phyloP scores from a whole-genome alignment of 768 basidiomycete genomes.

The Mycena floridula region DNA sequence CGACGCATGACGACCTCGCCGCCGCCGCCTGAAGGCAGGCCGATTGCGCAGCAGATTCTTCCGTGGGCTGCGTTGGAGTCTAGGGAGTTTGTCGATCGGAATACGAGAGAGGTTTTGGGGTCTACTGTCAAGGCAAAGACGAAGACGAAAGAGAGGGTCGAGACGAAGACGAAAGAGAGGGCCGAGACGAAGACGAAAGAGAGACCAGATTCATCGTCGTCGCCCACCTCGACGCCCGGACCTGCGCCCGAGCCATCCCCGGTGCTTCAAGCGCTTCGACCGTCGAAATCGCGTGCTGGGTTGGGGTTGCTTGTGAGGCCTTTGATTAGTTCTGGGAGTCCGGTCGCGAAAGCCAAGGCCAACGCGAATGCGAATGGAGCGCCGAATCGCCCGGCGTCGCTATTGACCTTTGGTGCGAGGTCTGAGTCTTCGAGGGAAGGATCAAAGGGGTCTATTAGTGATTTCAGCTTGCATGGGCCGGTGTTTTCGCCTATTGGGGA shows the following conservation, averaged over 20 bases:
- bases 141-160: slow-evolving; percentile 4
- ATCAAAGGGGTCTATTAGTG: slow-evolving; percentile 1
- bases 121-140: slow-evolving; percentile 5
- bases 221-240: slow-evolving; percentile 17
- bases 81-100: slow-evolving; percentile 1
- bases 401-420: slow-evolving; percentile 17
- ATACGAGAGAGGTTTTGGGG: not conserved
- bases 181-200: slow-evolving; percentile 34
- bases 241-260: slow-evolving; percentile 29
- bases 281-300: slow-evolving; percentile 19
- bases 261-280: slow-evolving; percentile 36
- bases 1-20: not conserved
- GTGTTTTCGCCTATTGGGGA: slow-evolving; percentile 61
- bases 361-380: not conserved
- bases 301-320: slow-evolving; percentile 1
- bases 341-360: not conserved
- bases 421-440: slow-evolving; percentile 14
- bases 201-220: slow-evolving; percentile 17
- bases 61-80: slow-evolving; percentile 51
- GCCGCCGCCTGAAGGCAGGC: too few relatives aligned
- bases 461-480: slow-evolving; percentile 30
- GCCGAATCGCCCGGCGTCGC: slow-evolving; percentile 4
- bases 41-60: slow-evolving; percentile 52
- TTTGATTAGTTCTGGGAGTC: slow-evolving; percentile 3
- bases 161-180: slow-evolving; percentile 32